Evolutionary conservation across 495 filamentous ascomycete genomes (phyloP), one percentile per base, ranked within the genome.

Genomic region (Aspergillus leporis): DNA sequence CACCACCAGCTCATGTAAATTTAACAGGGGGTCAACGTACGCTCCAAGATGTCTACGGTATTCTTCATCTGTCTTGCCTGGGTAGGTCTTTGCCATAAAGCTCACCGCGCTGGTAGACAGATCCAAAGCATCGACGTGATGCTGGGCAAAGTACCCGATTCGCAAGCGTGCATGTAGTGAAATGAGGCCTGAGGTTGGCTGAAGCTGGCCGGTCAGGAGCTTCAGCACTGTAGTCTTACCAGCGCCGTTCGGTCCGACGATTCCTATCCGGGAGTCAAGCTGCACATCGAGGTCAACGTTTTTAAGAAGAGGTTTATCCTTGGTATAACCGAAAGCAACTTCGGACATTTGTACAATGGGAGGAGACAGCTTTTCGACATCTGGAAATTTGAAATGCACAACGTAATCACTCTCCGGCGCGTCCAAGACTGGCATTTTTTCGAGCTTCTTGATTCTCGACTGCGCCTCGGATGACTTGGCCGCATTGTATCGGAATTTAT

Each of bases 401-500:
- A 84, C 90, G 78, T 99, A 99, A 72, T 97, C 95, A 53, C 84
- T 85, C 74, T 99, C 94, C 4, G 94, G 94, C 3, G 91, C 76
- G 66, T 97, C 89, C 23, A 98, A 84, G 4, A 96, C 79, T 0
- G 95, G 95, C 87, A 99, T 96, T 63, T 88, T 90, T 73, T 99
- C 95, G 28, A 99, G 82, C 71, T 99, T 99, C 80, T 99, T 99
- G 81, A 99, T 98, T 58, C 94, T 84, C 0, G 92, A 97, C 66
- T 99, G 94, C 2, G 94, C 94, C 79, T 99, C 94, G 16, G 93
- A 96, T 0, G 95, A 97, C 70, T 99, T 99, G 66, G 95, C 94
- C 14, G 94, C 94, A 70, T 99, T 99, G 85, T 99, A 99, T 28
- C 94, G 87, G 84, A 99, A 98, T 75, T 99, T 99, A 81, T 99